phyloP scores from a whole-genome alignment of 2,329 filamentous ascomycete species.

The Dichotomopilus funicola region DNA sequence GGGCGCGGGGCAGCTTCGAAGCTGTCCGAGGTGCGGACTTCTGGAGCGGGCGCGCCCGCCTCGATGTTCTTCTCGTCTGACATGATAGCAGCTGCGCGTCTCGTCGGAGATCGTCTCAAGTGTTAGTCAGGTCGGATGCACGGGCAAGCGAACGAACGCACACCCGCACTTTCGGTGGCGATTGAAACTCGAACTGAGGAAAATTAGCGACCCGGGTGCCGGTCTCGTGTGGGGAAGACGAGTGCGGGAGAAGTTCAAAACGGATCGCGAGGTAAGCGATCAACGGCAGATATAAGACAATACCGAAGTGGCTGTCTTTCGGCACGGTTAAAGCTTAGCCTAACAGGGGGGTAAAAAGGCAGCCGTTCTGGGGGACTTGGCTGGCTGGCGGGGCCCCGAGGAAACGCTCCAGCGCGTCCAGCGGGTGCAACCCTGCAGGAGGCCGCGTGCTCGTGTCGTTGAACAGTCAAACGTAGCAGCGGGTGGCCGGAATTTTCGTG shows the following conservation, averaged over 20 bases:
- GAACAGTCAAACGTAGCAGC: slow-evolving; percentile 14
- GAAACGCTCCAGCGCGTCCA: slow-evolving; percentile 5
- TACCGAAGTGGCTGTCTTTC: slow-evolving; percentile 1
- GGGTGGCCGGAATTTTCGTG: background rate
- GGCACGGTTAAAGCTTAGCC: slow-evolving; percentile 10
- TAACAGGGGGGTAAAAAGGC: slow-evolving; percentile 3
- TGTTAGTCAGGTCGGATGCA: too few relatives aligned
- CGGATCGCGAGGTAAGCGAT: background rate
- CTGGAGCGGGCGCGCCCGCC: slow-evolving; percentile 5
- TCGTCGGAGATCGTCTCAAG: background rate
- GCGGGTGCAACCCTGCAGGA: slow-evolving; percentile 18
- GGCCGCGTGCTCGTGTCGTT: slow-evolving; percentile 1
- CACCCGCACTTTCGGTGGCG: too few relatives aligned
- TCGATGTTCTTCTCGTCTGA: slow-evolving; percentile 15
- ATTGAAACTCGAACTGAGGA: too few relatives aligned
- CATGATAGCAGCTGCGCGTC: slow-evolving; percentile 9
- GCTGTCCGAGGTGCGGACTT: slow-evolving; percentile 1
- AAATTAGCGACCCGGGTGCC: too few relatives aligned
- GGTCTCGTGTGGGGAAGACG: slow-evolving; percentile 1
- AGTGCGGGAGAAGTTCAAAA: background rate
- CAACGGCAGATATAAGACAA: slow-evolving; percentile 7
- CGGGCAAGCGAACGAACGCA: too few relatives aligned
- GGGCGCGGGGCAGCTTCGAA: slow-evolving; percentile 32
- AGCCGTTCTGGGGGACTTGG: slow-evolving; percentile 1
- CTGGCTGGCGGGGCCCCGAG: background rate